Evolutionary conservation across 2,329 filamentous ascomycete species (phyloP).

Genomic region (Myriangium duriaei): DNA sequence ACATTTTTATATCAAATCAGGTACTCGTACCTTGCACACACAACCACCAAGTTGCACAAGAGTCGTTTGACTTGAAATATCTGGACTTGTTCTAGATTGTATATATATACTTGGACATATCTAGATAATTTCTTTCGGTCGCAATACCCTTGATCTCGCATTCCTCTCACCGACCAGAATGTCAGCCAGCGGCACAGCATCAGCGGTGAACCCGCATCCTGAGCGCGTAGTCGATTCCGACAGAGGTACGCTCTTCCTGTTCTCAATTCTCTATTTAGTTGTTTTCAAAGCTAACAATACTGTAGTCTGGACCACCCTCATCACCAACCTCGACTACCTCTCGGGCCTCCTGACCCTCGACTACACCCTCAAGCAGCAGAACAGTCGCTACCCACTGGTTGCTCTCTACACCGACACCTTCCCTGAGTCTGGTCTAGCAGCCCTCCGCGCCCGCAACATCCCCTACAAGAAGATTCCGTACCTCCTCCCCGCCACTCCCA

Average conservation of each 20-base stretch:
- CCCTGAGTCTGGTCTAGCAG: conserved; percentile 53
- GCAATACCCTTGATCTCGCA: too few relatives aligned
- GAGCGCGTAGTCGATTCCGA: conserved; percentile 21
- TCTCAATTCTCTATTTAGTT: too few relatives aligned
- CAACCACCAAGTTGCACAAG: too few relatives aligned
- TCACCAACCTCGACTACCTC: conserved; percentile 74
- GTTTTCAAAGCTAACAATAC: too few relatives aligned
- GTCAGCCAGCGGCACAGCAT: background rate
- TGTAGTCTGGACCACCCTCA: conserved; percentile 68
- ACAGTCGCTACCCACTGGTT: conserved; percentile 63
- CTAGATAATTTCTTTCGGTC: too few relatives aligned
- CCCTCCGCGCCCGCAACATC: conserved; percentile 58
- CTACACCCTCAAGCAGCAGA: conserved; percentile 54
- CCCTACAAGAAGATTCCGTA: conserved; percentile 57
- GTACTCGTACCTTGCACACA: too few relatives aligned
- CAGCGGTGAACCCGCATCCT: conserved; percentile 16
- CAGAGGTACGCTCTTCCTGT: conserved; percentile 12
- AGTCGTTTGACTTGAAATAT: too few relatives aligned
- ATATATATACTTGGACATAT: too few relatives aligned
- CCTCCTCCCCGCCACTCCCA: conserved; percentile 52
- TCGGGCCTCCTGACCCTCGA: conserved; percentile 71
- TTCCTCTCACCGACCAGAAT: background rate
- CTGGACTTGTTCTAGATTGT: too few relatives aligned
- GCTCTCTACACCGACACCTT: conserved; percentile 74
- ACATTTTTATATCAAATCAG: too few relatives aligned